Evolutionary conservation across 495 filamentous ascomycete genomes (phyloP).

Genomic region (Aspergillus wentii): DNA sequence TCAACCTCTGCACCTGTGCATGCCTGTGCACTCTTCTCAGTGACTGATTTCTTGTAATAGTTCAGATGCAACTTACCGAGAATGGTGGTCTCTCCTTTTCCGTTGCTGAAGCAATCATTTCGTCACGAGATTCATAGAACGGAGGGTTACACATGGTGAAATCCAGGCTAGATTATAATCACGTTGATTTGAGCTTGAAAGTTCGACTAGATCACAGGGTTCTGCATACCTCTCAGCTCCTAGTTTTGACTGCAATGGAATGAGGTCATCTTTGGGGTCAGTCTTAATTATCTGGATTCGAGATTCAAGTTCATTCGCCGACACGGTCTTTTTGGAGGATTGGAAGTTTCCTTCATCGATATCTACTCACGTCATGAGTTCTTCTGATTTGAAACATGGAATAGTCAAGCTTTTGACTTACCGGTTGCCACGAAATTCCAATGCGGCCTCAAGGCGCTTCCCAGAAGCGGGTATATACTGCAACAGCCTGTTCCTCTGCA

Average conservation of each 20-base stretch:
- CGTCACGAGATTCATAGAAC: conserved; percentile 72
- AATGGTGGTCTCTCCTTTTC: conserved; percentile 64
- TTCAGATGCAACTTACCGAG: conserved; percentile 38
- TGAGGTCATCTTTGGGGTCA: conserved; percentile 43
- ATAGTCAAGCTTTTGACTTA: conserved; percentile 22
- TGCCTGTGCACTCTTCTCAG: conserved; percentile 26
- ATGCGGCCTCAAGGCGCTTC: conserved; percentile 55
- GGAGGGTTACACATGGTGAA: conserved; percentile 96
- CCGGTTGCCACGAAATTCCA: conserved; percentile 76
- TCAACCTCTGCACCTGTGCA: conserved; percentile 81
- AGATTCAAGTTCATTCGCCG: conserved; percentile 55
- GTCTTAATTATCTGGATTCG: conserved; percentile 63
- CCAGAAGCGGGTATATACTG: conserved; percentile 85
- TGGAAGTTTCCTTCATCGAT: conserved; percentile 68
- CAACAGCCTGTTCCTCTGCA: conserved; percentile 78
- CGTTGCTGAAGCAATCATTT: conserved; percentile 59
- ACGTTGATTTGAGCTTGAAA: background rate
- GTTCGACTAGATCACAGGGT: too few species aligned
- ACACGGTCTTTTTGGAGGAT: conserved; percentile 61
- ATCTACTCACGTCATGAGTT: conserved; percentile 43
- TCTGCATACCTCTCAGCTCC: conserved; percentile 41
- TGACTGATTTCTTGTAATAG: background rate
- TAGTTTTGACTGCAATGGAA: conserved; percentile 47
- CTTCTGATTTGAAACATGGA: conserved; percentile 2
- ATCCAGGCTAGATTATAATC: conserved; percentile 53